phyloP scores from a whole-genome alignment of 2,329 filamentous ascomycete genomes.

The Apiospora arundinis region DNA sequence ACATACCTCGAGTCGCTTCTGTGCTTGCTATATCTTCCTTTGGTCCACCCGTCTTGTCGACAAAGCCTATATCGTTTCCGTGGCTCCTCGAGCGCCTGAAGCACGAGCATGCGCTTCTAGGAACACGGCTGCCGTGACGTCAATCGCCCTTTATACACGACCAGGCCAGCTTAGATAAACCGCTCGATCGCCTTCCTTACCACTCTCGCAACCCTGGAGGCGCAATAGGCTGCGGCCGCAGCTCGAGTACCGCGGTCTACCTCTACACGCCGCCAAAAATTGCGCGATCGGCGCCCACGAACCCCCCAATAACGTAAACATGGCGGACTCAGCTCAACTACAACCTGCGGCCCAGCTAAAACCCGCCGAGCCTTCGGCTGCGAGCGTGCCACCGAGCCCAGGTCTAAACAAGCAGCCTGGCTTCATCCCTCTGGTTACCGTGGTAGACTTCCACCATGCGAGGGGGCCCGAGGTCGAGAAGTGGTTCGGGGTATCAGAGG shows the following conservation, averaged over 20 bases:
- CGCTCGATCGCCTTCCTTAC: conserved; percentile 7
- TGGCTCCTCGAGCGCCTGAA: background rate
- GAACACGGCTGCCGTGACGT: conserved; percentile 2
- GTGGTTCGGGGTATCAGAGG: conserved; percentile 82
- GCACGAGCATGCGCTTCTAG: conserved; percentile 2
- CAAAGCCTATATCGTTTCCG: background rate
- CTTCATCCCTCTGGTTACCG: conserved; percentile 74
- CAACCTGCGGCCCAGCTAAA: background rate
- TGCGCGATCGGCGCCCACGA: background rate
- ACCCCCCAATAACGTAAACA: background rate
- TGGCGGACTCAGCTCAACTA: conserved; percentile 19
- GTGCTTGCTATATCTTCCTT: background rate
- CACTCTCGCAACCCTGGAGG: conserved; percentile 10
- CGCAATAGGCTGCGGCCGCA: conserved; percentile 13
- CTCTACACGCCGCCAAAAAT: background rate
- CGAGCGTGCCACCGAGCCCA: conserved; percentile 17
- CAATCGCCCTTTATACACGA: conserved; percentile 13
- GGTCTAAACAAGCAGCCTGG: conserved; percentile 34
- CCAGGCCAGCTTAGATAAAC: background rate
- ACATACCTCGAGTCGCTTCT: background rate
- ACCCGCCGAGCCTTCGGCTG: background rate
- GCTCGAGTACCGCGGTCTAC: background rate
- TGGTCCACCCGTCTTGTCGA: background rate
- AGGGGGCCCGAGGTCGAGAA: conserved; percentile 90
- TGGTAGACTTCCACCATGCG: conserved; percentile 86